Conservation (phyloP, 2,329 filamentous ascomycete species). For the Lachnellula arida region DNA sequence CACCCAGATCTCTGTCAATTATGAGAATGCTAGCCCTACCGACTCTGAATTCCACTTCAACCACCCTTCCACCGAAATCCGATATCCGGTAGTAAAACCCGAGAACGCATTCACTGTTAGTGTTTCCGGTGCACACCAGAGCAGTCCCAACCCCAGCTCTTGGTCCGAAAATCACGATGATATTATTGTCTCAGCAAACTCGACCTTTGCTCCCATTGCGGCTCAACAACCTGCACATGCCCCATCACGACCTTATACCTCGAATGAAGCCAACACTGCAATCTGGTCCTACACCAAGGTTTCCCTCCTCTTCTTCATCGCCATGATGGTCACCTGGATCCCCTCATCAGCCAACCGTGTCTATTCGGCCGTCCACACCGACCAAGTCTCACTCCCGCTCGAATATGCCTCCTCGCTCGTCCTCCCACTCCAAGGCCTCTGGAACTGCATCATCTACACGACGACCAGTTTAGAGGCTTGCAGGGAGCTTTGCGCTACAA, state of each 20-base stretch:
- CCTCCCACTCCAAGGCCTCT: slow-evolving; percentile 76
- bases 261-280: slow-evolving; percentile 47
- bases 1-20: slow-evolving; percentile 61
- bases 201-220: not conserved
- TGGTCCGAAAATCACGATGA: not conserved
- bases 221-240: not conserved
- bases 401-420: slow-evolving; percentile 70
- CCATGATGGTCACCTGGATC: slow-evolving; percentile 69
- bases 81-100: not conserved
- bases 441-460: slow-evolving; percentile 76
- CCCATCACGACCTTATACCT: slow-evolving; percentile 8
- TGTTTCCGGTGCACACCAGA: slow-evolving; percentile 5
- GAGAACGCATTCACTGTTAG: slow-evolving; percentile 9
- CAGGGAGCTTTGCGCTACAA: slow-evolving; percentile 36
- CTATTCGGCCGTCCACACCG: slow-evolving; percentile 59
- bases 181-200: not conserved
- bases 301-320: slow-evolving; percentile 66
- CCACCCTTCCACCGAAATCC: slow-evolving; percentile 1
- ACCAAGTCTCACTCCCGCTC: slow-evolving; percentile 50
- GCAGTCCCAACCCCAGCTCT: not conserved
- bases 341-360: slow-evolving; percentile 74
- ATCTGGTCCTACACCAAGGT: slow-evolving; percentile 68
- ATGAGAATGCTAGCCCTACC: not conserved
- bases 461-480: slow-evolving; percentile 64
- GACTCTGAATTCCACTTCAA: not conserved